Evolutionary conservation across 805 yeast genomes (phyloP).

Genomic region (Soucietia sequanensis): DNA sequence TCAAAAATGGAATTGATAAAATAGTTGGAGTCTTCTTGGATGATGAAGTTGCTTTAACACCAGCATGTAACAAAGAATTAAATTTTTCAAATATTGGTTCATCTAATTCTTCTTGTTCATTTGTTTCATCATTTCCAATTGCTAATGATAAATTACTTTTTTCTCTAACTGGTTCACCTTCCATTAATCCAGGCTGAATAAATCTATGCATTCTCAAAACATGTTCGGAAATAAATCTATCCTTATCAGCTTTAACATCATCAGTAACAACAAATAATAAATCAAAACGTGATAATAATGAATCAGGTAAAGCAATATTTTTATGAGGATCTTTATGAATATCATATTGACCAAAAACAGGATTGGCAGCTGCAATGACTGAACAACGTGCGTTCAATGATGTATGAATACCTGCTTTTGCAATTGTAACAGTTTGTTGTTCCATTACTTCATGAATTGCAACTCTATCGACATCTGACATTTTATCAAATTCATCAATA

Average conservation of each 20-base stretch:
- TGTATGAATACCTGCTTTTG: conserved; percentile 97
- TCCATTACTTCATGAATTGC: conserved; percentile 99
- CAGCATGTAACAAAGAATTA: conserved; percentile 79
- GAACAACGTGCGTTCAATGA: conserved; percentile 95
- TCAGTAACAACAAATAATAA: conserved; percentile 93
- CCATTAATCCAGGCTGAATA: conserved; percentile 81
- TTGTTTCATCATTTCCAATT: conserved; percentile 63
- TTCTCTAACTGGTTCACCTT: conserved; percentile 93
- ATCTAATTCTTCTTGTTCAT: conserved; percentile 43
- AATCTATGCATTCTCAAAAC: conserved; percentile 91
- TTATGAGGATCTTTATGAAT: conserved; percentile 94
- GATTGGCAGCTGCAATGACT: conserved; percentile 97
- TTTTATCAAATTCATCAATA: conserved; percentile 98
- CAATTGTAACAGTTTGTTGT: conserved; percentile 97
- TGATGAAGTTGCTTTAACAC: conserved; percentile 42
- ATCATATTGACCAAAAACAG: conserved; percentile 95
- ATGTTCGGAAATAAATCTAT: conserved; percentile 88
- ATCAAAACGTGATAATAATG: conserved; percentile 94
- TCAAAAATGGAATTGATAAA: conserved; percentile 77
- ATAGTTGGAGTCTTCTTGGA: conserved; percentile 28
- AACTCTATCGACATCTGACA: conserved; percentile 95
- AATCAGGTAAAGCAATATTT: conserved; percentile 95
- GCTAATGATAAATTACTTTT: conserved; percentile 66
- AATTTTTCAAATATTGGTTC: conserved; percentile 81
- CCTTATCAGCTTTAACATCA: conserved; percentile 82